Evolutionary conservation across 805 yeast genomes (phyloP), one percentile per base, ranked within the genome.

Genomic region (Debaryomyces maramus): DNA sequence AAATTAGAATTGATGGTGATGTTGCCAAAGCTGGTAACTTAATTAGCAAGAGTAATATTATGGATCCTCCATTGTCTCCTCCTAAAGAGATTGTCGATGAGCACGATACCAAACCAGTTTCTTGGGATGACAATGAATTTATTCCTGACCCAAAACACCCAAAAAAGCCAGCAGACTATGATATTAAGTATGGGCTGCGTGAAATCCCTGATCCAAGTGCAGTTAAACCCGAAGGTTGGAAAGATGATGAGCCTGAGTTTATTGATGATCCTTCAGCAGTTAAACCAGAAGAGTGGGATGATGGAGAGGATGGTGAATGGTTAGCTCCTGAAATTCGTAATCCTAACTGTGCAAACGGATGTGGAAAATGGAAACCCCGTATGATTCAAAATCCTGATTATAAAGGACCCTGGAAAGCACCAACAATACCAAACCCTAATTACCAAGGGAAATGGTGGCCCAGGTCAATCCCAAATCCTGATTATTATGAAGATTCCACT

Each of bases 231-330:
- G 83, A 65, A 19, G 83, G 77, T 46, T 90, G 97, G 97, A 78
- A 80, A 50, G 95, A 83, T 53, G 72, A 72, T 15, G 75, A 72
- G 18, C 74, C 77, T 8, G 72, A 64, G 44, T 77, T 63, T 44
- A 78, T 90, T 41, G 63, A 75, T 8, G 93, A 89, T 58, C 88
- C 95, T 28, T 71, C 67, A 1, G 83, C 87, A 20, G 55, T 44
- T 22, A 77, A 72, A 52, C 96, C 96, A 14, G 83, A 70, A 32
- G 83, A 76, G 54, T 89, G 97, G 97, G 86, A 86, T 56, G 96
- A 87, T 30, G 90, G 83, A 49, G 90, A 85, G 57, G 96, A 88
- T 57, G 97, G 96, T 4, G 82, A 74, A 53, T 90, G 95, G 95
- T 53, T 68, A 31, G 83, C 89, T 2, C 89, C 91, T 18, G 60